Evolutionary conservation across 2,329 filamentous ascomycete species (phyloP).

Genomic region (Pseudomassariella vexata): DNA sequence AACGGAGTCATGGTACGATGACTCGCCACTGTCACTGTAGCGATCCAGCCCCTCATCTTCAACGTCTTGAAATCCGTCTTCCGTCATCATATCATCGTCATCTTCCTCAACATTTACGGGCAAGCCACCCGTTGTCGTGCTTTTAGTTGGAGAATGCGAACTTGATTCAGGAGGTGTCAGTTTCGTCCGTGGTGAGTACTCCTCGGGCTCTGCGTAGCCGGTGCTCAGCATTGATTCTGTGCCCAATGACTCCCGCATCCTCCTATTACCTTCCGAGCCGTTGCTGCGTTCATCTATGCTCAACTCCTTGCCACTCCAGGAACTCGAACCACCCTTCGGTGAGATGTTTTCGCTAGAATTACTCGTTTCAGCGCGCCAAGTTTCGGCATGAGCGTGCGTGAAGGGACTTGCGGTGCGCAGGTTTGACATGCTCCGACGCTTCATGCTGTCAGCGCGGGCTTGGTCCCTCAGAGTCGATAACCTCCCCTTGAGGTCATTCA

Average conservation of each 20-base stretch:
- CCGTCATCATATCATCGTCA: conserved; percentile 17
- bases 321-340: too few relatives aligned
- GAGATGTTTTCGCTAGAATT: conserved; percentile 16
- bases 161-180: conserved; percentile 8
- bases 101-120: conserved; percentile 27
- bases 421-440: conserved; percentile 70
- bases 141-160: conserved; percentile 4
- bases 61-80: conserved; percentile 26
- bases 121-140: conserved; percentile 12
- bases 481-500: conserved; percentile 78
- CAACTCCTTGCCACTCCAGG: too few relatives aligned
- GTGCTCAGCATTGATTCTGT: conserved; percentile 19
- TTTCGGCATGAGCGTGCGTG: conserved; percentile 59
- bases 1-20: conserved; percentile 56
- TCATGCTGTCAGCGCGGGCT: conserved; percentile 71
- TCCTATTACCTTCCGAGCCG: too few relatives aligned
- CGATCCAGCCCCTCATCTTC: conserved; percentile 29
- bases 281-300: too few relatives aligned
- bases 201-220: conserved; percentile 20
- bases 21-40: conserved; percentile 57
- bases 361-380: conserved; percentile 37
- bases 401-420: conserved; percentile 73
- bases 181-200: conserved; percentile 17
- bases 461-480: conserved; percentile 76
- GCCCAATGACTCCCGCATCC: conserved; percentile 13